Evolutionary conservation across 1,284 basidiomycete species (phyloP).

Genomic region (Takashimella tepidaria): DNA sequence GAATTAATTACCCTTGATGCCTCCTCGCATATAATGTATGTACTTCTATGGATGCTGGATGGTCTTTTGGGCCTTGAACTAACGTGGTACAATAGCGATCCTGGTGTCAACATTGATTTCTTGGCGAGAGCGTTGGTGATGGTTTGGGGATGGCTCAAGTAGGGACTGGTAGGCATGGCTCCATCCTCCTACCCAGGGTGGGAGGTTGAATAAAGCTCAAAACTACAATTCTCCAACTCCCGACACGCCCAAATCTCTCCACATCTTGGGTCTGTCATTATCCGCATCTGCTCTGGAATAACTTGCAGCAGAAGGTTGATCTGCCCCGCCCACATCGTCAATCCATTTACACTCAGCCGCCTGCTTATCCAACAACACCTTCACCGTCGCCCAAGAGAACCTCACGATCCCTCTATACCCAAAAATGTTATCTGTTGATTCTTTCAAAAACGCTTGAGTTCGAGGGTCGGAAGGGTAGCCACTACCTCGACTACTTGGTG

Average conservation of each 20-base stretch:
- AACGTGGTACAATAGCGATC: too few relatives aligned
- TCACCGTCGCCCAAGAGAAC: slow-evolving; percentile 95
- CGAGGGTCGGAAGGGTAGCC: slow-evolving; percentile 63
- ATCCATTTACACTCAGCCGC: slow-evolving; percentile 75
- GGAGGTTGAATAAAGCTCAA: too few relatives aligned
- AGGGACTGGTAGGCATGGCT: too few relatives aligned
- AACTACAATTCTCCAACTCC: slow-evolving; percentile 55
- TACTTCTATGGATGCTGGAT: too few relatives aligned
- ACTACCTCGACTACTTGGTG: background rate
- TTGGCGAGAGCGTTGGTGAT: too few relatives aligned
- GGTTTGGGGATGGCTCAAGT: too few relatives aligned
- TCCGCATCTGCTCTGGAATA: slow-evolving; percentile 65
- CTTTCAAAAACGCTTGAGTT: slow-evolving; percentile 79
- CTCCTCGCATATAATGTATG: too few relatives aligned
- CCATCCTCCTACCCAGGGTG: too few relatives aligned
- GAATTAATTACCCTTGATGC: too few relatives aligned
- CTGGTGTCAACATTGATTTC: too few relatives aligned
- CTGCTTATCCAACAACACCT: slow-evolving; percentile 75
- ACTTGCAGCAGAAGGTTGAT: slow-evolving; percentile 65
- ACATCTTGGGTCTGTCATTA: slow-evolving; percentile 64
- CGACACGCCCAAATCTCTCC: slow-evolving; percentile 64
- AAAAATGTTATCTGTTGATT: slow-evolving; percentile 78
- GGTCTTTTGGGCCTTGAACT: too few relatives aligned
- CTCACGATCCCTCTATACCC: slow-evolving; percentile 86
- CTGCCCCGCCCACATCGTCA: slow-evolving; percentile 57